Conservation (phyloP, 257 asterid species). For the Hygrophila difformis region DNA sequence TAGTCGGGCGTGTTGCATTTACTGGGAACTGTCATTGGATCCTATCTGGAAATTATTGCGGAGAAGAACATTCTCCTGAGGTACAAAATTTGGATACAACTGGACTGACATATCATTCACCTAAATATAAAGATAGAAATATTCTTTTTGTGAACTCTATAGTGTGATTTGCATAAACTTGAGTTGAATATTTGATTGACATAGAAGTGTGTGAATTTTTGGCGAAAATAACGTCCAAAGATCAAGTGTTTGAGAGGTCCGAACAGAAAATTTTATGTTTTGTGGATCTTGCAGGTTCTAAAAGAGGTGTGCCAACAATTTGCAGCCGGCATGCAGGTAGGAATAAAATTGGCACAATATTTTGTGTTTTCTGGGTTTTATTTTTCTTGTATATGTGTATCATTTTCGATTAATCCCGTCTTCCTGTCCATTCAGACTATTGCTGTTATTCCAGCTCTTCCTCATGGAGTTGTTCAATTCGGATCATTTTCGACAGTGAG, state of each 20-base stretch:
- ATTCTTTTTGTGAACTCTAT: no score
- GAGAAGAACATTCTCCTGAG: constrained; percentile 67
- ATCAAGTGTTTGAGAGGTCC: background rate
- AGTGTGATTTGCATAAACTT: no score
- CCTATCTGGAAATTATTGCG: constrained; percentile 31
- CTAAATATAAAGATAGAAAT: no score
- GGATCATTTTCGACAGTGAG: constrained; percentile 61
- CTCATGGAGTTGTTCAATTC: constrained; percentile 89
- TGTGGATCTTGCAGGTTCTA: constrained; percentile 42
- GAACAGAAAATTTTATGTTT: background rate
- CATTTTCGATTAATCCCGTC: background rate
- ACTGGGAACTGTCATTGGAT: constrained; percentile 82
- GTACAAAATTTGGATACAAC: constrained; percentile 31
- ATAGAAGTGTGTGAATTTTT: background rate
- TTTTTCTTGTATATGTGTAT: background rate
- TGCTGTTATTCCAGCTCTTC: constrained; percentile 80
- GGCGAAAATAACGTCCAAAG: background rate
- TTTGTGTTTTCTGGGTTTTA: background rate
- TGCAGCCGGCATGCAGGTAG: constrained; percentile 91
- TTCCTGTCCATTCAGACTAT: constrained; percentile 42
- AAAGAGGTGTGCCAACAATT: constrained; percentile 62
- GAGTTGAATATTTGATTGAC: no score
- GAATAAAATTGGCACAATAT: background rate
- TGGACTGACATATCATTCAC: background rate
- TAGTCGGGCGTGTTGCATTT: constrained; percentile 80